These are phyloP conservation scores for Paspalum notatum DNA, from an alignment of 176 grass and related monocot genomes.

Conservation along the genomic window DNA sequence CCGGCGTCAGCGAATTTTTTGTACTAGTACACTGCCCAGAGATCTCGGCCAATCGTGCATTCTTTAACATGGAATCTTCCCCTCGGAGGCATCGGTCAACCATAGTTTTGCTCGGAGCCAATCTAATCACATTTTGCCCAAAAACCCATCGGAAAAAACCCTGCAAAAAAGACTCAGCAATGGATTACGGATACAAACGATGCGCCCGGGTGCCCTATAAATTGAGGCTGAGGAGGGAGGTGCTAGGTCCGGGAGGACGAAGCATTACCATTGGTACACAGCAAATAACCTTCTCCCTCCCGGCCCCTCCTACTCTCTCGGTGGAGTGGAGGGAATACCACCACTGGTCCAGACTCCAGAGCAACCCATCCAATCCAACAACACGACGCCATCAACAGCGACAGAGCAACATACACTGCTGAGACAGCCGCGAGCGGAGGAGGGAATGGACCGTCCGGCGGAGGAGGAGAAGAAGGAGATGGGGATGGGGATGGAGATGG, in stretches of 20 bases:
- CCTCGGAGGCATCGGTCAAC: not conserved
- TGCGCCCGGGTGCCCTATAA: too few relatives aligned
- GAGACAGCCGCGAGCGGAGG: not conserved
- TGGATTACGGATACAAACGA: too few relatives aligned
- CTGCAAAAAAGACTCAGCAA: not conserved
- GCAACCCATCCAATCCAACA: not conserved
- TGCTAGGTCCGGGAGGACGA: too few relatives aligned
- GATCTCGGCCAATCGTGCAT: not conserved
- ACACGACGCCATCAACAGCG: slow-evolving; percentile 9
- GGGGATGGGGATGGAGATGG: not conserved
- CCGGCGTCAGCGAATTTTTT: not conserved
- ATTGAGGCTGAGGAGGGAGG: too few relatives aligned
- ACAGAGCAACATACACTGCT: not conserved
- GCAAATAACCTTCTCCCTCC: not conserved
- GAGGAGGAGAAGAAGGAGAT: not conserved
- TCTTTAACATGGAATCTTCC: not conserved
- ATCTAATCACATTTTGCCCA: not conserved
- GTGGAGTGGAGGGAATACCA: too few relatives aligned
- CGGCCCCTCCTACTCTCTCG: not conserved
- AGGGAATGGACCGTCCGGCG: not conserved
- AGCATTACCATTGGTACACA: not conserved
- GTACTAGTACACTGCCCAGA: too few relatives aligned
- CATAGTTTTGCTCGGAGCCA: not conserved
- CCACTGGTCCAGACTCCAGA: slow-evolving; percentile 8
- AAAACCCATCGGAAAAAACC: not conserved